Percentiles rank a stretch among this genome's conserved stretches.
Conservation (phyloP, 2,329 filamentous ascomycete species). For the Leptographium lundbergii region DNA sequence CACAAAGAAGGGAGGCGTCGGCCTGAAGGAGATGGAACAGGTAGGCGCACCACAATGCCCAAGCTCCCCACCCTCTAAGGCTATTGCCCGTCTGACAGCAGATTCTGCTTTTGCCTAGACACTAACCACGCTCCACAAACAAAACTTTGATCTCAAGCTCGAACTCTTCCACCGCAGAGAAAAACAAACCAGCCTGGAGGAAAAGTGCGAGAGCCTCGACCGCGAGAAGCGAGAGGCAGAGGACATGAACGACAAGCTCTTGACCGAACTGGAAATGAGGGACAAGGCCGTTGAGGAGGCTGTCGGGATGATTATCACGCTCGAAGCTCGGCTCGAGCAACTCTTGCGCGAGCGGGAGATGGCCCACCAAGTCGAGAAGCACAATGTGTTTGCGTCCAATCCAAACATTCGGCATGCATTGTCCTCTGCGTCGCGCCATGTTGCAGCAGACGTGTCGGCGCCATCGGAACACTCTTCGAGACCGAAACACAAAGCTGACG, state of each 20-base stretch:
- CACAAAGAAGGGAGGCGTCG: conserved; percentile 42
- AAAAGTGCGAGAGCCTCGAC: conserved; percentile 32
- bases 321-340: conserved; percentile 48
- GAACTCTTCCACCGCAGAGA: conserved; percentile 59
- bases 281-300: conserved; percentile 62
- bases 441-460: neutral
- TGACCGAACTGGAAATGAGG: conserved; percentile 50
- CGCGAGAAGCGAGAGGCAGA: conserved; percentile 46
- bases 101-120: conserved; percentile 27
- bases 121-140: conserved; percentile 56
- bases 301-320: conserved; percentile 52
- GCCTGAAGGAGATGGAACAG: conserved; percentile 56
- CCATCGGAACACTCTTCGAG: conserved; percentile 12
- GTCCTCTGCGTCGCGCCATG: conserved; percentile 7
- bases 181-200: conserved; percentile 42
- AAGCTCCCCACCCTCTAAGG: neutral
- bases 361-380: conserved; percentile 34
- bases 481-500: conserved; percentile 16
- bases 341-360: conserved; percentile 40
- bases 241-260: conserved; percentile 43
- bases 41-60: conserved; percentile 23
- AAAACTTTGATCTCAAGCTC: conserved; percentile 66
- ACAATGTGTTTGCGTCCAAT: conserved; percentile 19
- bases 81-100: neutral
- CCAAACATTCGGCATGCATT: conserved; percentile 13